Conservation (phyloP, 225 moss, liverwort and hornwort genomes). For the Straminergon stramineum region DNA sequence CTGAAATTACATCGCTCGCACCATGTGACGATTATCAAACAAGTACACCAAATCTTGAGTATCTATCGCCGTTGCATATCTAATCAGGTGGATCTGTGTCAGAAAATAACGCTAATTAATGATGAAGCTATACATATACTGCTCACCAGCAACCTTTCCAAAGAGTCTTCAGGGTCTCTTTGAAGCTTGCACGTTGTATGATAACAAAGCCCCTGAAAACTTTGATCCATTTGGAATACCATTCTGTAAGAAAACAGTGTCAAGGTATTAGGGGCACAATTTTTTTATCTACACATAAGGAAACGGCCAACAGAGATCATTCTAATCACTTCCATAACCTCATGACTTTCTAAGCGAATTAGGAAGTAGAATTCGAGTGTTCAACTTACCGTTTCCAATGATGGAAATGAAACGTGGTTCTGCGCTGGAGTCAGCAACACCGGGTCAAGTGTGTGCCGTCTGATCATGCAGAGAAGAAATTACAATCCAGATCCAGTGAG, state of each 20-base stretch:
- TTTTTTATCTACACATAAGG: neutral
- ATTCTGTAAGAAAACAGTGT: neutral
- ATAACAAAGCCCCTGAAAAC: conserved; percentile 25
- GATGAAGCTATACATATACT: neutral
- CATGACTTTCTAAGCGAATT: neutral
- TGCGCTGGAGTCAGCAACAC: conserved; percentile 40
- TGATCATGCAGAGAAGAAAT: conserved; percentile 6
- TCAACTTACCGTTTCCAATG: conserved; percentile 4
- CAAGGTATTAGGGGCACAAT: neutral
- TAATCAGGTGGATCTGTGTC: conserved; percentile 1
- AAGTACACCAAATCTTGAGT: neutral
- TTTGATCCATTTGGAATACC: conserved; percentile 14
- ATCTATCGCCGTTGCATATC: neutral
- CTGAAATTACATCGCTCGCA: conserved; percentile 16
- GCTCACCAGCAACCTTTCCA: conserved; percentile 1
- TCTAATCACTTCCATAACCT: neutral
- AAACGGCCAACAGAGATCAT: neutral
- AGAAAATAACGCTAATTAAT: neutral
- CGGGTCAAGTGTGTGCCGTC: conserved; percentile 39
- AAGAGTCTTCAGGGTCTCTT: conserved; percentile 9
- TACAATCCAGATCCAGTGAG: neutral
- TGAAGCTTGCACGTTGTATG: conserved; percentile 11
- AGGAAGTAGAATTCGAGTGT: neutral
- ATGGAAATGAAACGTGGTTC: conserved; percentile 43
- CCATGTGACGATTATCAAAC: neutral